Evolutionary conservation across 1,139 yeast genomes (phyloP).

Genomic region (Kluyveromyces sp.): DNA sequence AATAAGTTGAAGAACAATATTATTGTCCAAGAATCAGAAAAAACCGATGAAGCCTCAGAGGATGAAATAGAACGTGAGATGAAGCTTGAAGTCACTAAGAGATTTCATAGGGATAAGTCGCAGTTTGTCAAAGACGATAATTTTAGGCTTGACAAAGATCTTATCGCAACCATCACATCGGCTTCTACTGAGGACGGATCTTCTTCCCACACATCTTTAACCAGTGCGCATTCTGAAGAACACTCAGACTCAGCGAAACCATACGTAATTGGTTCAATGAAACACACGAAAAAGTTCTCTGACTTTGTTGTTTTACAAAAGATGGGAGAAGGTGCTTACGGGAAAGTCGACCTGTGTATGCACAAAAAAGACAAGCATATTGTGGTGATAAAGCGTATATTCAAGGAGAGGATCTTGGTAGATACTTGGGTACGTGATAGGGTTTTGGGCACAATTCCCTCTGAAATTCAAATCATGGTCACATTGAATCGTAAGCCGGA

Average conservation of each 20-base stretch:
- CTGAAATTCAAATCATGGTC: conserved; percentile 89
- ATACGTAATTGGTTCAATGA: conserved; percentile 44
- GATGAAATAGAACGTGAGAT: conserved; percentile 18
- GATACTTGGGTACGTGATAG: conserved; percentile 97
- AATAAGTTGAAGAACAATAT: neutral
- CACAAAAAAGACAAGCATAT: conserved; percentile 51
- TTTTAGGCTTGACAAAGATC: conserved; percentile 25
- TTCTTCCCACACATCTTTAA: neutral
- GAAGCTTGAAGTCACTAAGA: conserved; percentile 23
- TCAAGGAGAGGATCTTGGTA: conserved; percentile 84
- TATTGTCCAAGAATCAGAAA: conserved; percentile 1
- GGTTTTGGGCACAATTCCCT: conserved; percentile 83
- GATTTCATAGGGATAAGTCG: conserved; percentile 26
- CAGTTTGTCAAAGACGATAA: conserved; percentile 27
- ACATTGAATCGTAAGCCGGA: conserved; percentile 70
- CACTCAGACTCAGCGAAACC: neutral
- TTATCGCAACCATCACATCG: conserved; percentile 23
- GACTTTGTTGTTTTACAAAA: conserved; percentile 68
- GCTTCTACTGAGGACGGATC: conserved; percentile 9
- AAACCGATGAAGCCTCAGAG: conserved; percentile 1
- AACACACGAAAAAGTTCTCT: conserved; percentile 58
- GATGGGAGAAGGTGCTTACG: conserved; percentile 96
- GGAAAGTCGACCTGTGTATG: conserved; percentile 77
- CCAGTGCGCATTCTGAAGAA: neutral
- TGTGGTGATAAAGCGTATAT: conserved; percentile 80